Evolutionary conservation across 1,284 basidiomycete genomes (phyloP), one percentile per base, ranked within the genome.

Genomic region (Peniophora sp.): DNA sequence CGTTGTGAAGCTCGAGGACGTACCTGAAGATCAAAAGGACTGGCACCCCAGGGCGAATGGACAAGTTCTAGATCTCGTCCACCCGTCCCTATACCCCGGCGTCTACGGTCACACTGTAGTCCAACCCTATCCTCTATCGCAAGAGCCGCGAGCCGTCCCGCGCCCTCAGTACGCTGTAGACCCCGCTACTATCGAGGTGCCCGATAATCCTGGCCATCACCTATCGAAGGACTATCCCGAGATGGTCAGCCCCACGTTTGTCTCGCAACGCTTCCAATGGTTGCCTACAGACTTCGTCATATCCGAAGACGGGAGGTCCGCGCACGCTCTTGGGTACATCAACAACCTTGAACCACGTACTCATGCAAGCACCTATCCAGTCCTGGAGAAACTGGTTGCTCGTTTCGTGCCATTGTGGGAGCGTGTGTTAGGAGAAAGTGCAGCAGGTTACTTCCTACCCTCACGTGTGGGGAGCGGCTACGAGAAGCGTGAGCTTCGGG

Each of bases 21-120:
- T 39, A 17, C 54, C 55, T 5, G 55, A 59, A 32, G 20, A 20
- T 11, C 46, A 57, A 42, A 54, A 55, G 37, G 60, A 60, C 44
- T 61, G 57, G 58, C 60, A 61, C 34, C 60, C 58, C 0, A 51
- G 57, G 18, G 54, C 60, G 11, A 52, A 59, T 47, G 50, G 39
- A 1, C 57, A 61, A 32, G 60, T 61, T 5, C 51, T 58, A 1
- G 57, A 59, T 34, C 52, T 59, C 47, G 51, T 43, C 12, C 51
- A 44, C 50, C 58, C 48, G 10, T 50, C 47, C 27, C 49, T 56
- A 3, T 52, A 52, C 50, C 51, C 47, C 34, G 27, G 51, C 17
- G 35, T 51, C 37, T 52, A 54, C 44, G 46, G 46, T 17, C 55
- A 50, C 15, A 47, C 53, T 22, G 6, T 47, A 17, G 32, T 41